These are phyloP conservation scores for Thalassiosira ordinaria DNA, from an alignment of 352 stramenopile species.

Conservation along the genomic window DNA sequence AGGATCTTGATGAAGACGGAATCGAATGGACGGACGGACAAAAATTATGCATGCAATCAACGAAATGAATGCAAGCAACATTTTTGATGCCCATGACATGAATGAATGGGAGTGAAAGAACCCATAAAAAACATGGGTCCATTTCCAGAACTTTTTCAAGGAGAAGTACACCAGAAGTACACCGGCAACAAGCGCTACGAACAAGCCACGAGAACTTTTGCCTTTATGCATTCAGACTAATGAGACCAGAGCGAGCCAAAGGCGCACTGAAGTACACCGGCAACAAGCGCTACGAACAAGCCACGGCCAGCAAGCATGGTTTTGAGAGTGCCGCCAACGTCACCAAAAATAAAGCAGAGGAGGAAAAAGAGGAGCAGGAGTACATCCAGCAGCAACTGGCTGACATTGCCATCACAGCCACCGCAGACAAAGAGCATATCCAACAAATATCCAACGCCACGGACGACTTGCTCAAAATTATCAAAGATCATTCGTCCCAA, in stretches of 20 bases:
- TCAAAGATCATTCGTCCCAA: background rate
- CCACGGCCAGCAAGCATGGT: background rate
- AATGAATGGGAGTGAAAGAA: background rate
- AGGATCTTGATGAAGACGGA: background rate
- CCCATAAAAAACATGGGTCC: background rate
- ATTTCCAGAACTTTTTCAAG: background rate
- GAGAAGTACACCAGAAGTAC: background rate
- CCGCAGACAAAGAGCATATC: conserved; percentile 12
- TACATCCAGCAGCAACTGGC: background rate
- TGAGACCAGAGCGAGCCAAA: too few species aligned
- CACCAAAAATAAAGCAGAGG: background rate
- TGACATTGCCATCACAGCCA: conserved; percentile 3
- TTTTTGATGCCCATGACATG: background rate
- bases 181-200: background rate
- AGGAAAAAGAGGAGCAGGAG: background rate
- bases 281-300: background rate
- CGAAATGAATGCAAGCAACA: conserved; percentile 1
- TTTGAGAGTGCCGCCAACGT: background rate
- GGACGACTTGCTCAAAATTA: background rate
- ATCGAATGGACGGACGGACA: background rate
- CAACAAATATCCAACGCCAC: background rate
- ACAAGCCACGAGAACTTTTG: background rate
- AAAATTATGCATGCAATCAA: conserved; percentile 6
- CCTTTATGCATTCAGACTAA: too few species aligned
- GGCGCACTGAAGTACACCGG: too few species aligned